These are phyloP conservation scores for Panus rudis DNA, from an alignment of 768 basidiomycete species.

Conservation along the genomic window DNA sequence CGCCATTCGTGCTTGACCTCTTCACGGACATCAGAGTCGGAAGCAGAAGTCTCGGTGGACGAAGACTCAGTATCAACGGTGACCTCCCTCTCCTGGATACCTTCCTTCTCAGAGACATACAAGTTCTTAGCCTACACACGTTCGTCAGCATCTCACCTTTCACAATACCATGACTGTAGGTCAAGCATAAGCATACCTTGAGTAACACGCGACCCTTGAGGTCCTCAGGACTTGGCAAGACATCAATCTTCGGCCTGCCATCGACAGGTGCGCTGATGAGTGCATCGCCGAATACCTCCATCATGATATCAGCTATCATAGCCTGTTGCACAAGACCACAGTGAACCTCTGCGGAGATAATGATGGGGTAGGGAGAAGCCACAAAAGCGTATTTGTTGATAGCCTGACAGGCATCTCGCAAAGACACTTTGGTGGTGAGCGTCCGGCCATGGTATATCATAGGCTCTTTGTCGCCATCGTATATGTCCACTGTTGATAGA, in stretches of 20 bases:
- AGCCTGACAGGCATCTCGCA: conserved; percentile 76
- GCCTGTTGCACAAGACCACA: conserved; percentile 78
- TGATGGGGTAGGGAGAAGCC: conserved; percentile 83
- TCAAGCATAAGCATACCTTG: conserved; percentile 46
- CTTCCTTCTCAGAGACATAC: conserved; percentile 39
- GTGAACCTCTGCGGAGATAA: conserved; percentile 91
- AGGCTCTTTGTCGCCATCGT: conserved; percentile 81
- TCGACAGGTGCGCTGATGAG: conserved; percentile 45
- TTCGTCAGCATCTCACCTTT: not conserved
- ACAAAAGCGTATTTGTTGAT: conserved; percentile 88
- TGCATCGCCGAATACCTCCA: conserved; percentile 47
- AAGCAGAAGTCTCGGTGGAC: conserved; percentile 30
- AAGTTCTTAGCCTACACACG: conserved; percentile 67
- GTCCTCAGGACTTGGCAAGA: conserved; percentile 79
- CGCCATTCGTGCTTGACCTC: conserved; percentile 23
- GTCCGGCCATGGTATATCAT: conserved; percentile 88
- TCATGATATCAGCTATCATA: conserved; percentile 68
- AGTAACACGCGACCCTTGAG: conserved; percentile 74
- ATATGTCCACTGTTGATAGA: conserved; percentile 70
- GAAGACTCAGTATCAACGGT: conserved; percentile 36
- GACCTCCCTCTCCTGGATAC: conserved; percentile 25
- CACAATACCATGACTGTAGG: not conserved
- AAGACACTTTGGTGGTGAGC: conserved; percentile 73
- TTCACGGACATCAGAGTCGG: conserved; percentile 17
- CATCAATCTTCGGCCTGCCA: conserved; percentile 38